Percentiles rank a stretch among this genome's conserved stretches.
These are phyloP conservation scores for Schwanniomyces sp. DNA, from an alignment of 805 yeast species.

Conservation along the genomic window DNA sequence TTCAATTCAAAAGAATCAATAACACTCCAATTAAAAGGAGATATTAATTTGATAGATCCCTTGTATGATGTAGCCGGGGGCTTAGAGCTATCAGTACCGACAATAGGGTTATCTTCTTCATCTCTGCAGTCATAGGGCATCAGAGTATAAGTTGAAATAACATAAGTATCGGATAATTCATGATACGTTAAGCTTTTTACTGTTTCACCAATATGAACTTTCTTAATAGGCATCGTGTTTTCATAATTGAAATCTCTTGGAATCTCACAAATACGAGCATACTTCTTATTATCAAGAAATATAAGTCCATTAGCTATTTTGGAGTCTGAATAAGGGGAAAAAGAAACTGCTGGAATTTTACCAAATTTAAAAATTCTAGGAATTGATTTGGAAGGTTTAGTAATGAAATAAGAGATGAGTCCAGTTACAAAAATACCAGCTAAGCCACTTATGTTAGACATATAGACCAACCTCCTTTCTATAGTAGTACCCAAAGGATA, in stretches of 20 bases:
- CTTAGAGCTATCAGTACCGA: slow-evolving; percentile 52
- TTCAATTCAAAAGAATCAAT: slow-evolving; percentile 68
- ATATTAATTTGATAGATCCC: slow-evolving; percentile 63
- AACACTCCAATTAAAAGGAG: slow-evolving; percentile 74
- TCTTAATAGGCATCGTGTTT: slow-evolving; percentile 58
- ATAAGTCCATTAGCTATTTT: slow-evolving; percentile 54
- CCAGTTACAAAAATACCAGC: slow-evolving; percentile 73
- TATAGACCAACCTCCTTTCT: slow-evolving; percentile 64
- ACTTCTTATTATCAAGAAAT: slow-evolving; percentile 67
- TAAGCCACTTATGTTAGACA: slow-evolving; percentile 57
- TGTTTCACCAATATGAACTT: slow-evolving; percentile 55
- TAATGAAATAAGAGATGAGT: slow-evolving; percentile 62
- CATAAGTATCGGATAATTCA: slow-evolving; percentile 59
- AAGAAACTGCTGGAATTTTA: slow-evolving; percentile 62
- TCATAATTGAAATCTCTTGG: slow-evolving; percentile 53
- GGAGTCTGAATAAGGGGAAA: slow-evolving; percentile 52
- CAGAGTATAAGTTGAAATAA: slow-evolving; percentile 59
- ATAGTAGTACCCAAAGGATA: slow-evolving; percentile 65
- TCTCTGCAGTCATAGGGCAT: slow-evolving; percentile 66
- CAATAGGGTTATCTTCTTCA: slow-evolving; percentile 67
- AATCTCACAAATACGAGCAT: slow-evolving; percentile 60
- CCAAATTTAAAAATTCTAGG: slow-evolving; percentile 71
- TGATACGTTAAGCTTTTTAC: slow-evolving; percentile 70
- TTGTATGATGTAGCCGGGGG: slow-evolving; percentile 58
- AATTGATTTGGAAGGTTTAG: slow-evolving; percentile 61